These are phyloP conservation scores for Candida endomychidarum DNA, from an alignment of 805 yeast genomes.

Conservation along the genomic window DNA sequence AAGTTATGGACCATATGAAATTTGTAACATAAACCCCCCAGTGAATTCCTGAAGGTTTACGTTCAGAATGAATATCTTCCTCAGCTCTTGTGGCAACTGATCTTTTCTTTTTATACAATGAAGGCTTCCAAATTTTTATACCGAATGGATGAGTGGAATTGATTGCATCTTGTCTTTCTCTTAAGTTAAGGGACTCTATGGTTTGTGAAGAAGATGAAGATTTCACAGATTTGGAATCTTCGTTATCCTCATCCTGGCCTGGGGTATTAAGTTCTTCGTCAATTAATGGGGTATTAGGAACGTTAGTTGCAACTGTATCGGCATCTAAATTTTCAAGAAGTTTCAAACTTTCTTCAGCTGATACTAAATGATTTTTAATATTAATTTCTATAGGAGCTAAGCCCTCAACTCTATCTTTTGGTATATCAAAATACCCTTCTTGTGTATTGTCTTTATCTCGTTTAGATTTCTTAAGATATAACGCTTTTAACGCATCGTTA, in stretches of 20 bases:
- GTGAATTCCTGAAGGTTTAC: constrained; percentile 34
- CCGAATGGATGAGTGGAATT: constrained; percentile 98
- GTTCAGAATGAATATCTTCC: constrained; percentile 77
- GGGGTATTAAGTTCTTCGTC: constrained; percentile 16
- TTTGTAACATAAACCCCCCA: constrained; percentile 69
- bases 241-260: constrained; percentile 26
- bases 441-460: constrained; percentile 7
- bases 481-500: constrained; percentile 60
- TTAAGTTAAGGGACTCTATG: constrained; percentile 78
- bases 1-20: constrained; percentile 66
- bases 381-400: constrained; percentile 10
- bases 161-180: constrained; percentile 94
- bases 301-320: constrained; percentile 13
- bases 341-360: constrained; percentile 24
- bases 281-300: constrained; percentile 13
- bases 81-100: constrained; percentile 91
- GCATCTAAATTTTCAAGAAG: constrained; percentile 17
- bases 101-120: constrained; percentile 86
- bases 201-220: constrained; percentile 46
- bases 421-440: constrained; percentile 5
- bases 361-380: constrained; percentile 17
- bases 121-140: constrained; percentile 98
- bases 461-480: constrained; percentile 24
- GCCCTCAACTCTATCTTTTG: constrained; percentile 15
- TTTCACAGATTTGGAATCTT: constrained; percentile 25